These are phyloP conservation scores for Spiraea crenata DNA, from an alignment of 331 rosid species.

Conservation along the genomic window DNA sequence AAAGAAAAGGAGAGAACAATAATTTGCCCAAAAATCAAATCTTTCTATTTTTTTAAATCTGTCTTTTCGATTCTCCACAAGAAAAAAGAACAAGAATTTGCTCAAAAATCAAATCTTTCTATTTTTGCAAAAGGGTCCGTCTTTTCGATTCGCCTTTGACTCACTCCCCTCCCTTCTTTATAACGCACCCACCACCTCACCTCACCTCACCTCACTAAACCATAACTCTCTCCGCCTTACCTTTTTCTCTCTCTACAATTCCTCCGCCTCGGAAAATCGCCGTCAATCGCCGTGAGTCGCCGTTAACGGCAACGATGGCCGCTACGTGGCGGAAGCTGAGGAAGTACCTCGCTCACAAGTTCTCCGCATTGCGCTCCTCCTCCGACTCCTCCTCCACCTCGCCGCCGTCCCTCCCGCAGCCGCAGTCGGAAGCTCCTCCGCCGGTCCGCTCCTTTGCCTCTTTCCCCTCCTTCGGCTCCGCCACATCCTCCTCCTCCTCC, in stretches of 20 bases:
- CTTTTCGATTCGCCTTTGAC: not conserved
- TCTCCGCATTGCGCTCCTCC: not conserved
- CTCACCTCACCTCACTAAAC: not conserved
- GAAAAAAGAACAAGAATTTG: not conserved
- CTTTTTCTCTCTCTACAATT: not conserved
- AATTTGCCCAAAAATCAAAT: not conserved
- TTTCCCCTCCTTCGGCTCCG: too few relatives aligned
- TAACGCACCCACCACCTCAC: not conserved
- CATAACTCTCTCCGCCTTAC: not conserved
- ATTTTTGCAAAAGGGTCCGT: not conserved
- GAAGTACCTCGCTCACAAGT: not conserved
- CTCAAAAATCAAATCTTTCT: not conserved
- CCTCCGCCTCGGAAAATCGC: too few relatives aligned
- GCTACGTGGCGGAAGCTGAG: conserved; percentile 5
- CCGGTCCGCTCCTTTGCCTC: not conserved
- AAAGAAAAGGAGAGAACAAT: not conserved
- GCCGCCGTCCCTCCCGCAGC: not conserved
- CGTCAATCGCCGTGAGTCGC: too few relatives aligned
- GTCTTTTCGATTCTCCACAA: not conserved
- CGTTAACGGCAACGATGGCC: not conserved
- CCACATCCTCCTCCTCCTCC: not conserved
- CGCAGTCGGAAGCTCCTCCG: not conserved
- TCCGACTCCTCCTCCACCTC: not conserved
- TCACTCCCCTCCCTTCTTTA: not conserved
- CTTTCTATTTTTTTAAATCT: not conserved